phyloP scores from a whole-genome alignment of 2,329 filamentous ascomycete species.

The Fusarium cyanostomum region DNA sequence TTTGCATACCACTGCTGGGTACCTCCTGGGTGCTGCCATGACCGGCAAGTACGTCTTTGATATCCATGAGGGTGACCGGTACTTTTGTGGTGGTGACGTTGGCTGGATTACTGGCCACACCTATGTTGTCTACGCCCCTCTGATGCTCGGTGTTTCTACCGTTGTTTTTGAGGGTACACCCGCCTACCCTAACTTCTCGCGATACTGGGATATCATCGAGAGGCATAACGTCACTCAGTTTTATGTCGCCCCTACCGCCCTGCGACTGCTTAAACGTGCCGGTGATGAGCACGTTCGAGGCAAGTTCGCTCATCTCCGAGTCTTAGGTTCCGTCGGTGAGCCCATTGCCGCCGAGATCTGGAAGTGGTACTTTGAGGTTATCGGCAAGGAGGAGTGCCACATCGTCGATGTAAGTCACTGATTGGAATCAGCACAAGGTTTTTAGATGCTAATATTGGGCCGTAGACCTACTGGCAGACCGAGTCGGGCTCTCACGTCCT shows the following conservation, averaged over 20 bases:
- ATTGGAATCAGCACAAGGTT: not conserved
- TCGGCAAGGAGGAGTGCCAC: constrained; percentile 93
- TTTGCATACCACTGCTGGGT: constrained; percentile 96
- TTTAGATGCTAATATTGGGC: constrained; percentile 25
- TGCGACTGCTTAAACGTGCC: constrained; percentile 93
- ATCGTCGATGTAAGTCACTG: constrained; percentile 83
- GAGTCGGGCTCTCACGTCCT: constrained; percentile 98
- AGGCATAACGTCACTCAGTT: constrained; percentile 97
- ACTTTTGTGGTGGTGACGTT: constrained; percentile 98
- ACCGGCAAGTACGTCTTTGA: constrained; percentile 99
- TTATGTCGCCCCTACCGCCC: constrained; percentile 95
- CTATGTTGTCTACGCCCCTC: constrained; percentile 95
- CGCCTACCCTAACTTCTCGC: constrained; percentile 95
- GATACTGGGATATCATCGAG: constrained; percentile 98
- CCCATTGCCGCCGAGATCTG: constrained; percentile 97
- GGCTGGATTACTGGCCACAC: constrained; percentile 99
- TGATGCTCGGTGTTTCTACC: constrained; percentile 91
- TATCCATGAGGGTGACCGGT: constrained; percentile 90
- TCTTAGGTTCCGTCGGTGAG: constrained; percentile 95
- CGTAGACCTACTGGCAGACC: constrained; percentile 98
- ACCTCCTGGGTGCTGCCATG: constrained; percentile 89
- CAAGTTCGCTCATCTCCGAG: constrained; percentile 87
- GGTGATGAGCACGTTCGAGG: constrained; percentile 92
- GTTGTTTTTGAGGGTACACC: constrained; percentile 98
- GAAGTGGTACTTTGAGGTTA: constrained; percentile 99